phyloP scores from a whole-genome alignment of 495 filamentous ascomycete genomes.

The Bacidia gigantensis region DNA sequence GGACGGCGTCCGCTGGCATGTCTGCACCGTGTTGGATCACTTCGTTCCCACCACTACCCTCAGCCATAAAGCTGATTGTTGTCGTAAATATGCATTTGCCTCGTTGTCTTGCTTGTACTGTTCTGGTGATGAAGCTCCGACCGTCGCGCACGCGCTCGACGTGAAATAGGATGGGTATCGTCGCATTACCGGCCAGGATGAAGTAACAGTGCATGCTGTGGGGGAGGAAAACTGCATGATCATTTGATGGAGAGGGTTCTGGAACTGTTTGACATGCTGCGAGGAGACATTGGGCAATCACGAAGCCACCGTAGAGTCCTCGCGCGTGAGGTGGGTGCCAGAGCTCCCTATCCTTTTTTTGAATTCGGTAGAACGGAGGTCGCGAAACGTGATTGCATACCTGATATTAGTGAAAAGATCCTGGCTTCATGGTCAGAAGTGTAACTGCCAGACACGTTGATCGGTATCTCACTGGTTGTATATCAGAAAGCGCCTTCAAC shows the following conservation, averaged over 20 bases:
- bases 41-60: slow-evolving; percentile 49
- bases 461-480: slow-evolving; percentile 52
- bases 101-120: slow-evolving; percentile 81
- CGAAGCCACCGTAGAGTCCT: slow-evolving; percentile 84
- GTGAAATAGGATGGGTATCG: slow-evolving; percentile 79
- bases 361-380: not conserved
- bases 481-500: slow-evolving; percentile 62
- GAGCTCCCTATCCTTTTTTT: slow-evolving; percentile 31
- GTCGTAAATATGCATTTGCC: slow-evolving; percentile 91
- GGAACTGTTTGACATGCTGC: slow-evolving; percentile 82
- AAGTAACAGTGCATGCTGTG: slow-evolving; percentile 99
- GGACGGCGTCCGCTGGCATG: slow-evolving; percentile 37
- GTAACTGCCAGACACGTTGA: not conserved
- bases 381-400: not conserved
- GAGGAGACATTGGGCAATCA: slow-evolving; percentile 81
- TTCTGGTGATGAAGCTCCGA: slow-evolving; percentile 82
- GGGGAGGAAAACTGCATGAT: slow-evolving; percentile 44
- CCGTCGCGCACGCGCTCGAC: slow-evolving; percentile 88
- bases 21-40: slow-evolving; percentile 45
- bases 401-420: slow-evolving; percentile 89
- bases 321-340: slow-evolving; percentile 82
- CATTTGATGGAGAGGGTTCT: slow-evolving; percentile 26
- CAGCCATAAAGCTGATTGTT: slow-evolving; percentile 73
- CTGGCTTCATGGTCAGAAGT: slow-evolving; percentile 25
- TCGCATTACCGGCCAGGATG: slow-evolving; percentile 72